These are phyloP conservation scores for Candida nitratophila DNA, from an alignment of 805 yeast genomes.

Conservation along the genomic window DNA sequence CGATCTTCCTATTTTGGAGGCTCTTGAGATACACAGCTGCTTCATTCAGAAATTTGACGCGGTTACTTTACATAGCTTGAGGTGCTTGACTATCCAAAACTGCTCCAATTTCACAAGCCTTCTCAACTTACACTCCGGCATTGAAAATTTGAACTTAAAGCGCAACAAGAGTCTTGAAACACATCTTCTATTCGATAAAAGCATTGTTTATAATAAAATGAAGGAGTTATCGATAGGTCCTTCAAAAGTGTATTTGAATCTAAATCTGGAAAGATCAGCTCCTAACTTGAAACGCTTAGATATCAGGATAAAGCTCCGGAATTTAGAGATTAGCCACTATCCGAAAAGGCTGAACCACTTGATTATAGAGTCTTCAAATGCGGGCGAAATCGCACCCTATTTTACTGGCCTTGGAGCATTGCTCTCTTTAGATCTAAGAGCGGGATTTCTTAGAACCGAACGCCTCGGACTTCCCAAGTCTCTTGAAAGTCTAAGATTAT, in stretches of 20 bases:
- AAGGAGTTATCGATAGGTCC: not conserved
- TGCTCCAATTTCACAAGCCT: not conserved
- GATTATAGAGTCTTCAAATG: not conserved
- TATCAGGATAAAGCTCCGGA: not conserved
- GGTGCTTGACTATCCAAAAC: not conserved
- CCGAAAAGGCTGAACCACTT: not conserved
- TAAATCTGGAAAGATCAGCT: no score
- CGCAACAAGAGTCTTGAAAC: not conserved
- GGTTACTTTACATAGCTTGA: not conserved
- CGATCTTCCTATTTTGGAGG: not conserved
- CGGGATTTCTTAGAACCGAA: not conserved
- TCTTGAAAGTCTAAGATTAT: no score
- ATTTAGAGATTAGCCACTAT: no score
- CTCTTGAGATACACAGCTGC: not conserved
- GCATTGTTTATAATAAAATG: not conserved
- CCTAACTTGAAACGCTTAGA: not conserved
- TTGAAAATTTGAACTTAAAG: not conserved
- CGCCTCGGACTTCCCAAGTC: not conserved
- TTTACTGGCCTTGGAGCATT: no score
- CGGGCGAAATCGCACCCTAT: not conserved
- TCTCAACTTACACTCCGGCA: not conserved
- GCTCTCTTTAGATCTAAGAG: no score
- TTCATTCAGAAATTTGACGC: not conserved
- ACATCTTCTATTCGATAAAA: not conserved
- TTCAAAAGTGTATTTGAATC: no score